Conservation (phyloP, 441 rosid genomes). For the Erodium trifolium region DNA sequence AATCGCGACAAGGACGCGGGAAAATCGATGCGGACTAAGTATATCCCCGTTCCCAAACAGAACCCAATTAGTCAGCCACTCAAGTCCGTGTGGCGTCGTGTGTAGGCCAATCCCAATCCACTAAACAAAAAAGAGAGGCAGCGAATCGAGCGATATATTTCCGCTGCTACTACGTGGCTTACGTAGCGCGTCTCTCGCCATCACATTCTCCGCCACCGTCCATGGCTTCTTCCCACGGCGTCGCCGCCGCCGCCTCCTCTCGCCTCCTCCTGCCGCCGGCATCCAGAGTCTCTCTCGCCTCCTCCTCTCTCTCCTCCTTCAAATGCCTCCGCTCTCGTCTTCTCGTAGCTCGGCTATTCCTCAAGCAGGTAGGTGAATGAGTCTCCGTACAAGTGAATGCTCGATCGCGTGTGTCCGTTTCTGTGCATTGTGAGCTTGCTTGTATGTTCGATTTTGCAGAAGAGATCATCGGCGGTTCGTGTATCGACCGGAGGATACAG, state of each 20-base stretch:
- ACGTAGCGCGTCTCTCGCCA: slow-evolving; percentile 41
- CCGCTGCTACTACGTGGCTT: background rate
- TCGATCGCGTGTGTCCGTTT: background rate
- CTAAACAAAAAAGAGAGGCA: no score
- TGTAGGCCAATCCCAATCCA: no score
- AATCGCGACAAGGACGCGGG: no score
- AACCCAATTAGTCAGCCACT: no score
- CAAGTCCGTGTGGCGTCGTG: no score
- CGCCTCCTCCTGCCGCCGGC: slow-evolving; percentile 27
- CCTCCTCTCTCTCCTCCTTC: slow-evolving; percentile 32
- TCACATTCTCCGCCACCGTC: slow-evolving; percentile 31
- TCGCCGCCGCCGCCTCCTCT: slow-evolving; percentile 43
- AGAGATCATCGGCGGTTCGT: slow-evolving; percentile 24
- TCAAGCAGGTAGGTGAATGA: slow-evolving; percentile 31
- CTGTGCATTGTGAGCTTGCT: no score
- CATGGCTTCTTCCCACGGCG: slow-evolving; percentile 45
- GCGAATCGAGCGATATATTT: no score
- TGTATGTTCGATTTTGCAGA: slow-evolving; percentile 26
- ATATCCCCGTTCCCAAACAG: no score
- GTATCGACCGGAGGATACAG: slow-evolving; percentile 26
- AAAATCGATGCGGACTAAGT: no score
- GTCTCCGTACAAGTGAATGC: slow-evolving; percentile 29
- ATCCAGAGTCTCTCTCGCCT: slow-evolving; percentile 26
- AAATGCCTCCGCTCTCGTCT: slow-evolving; percentile 35
- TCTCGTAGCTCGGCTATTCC: slow-evolving; percentile 28